Conservation (phyloP, 2,329 filamentous ascomycete genomes). For the Colletotrichum euphorbiae region DNA sequence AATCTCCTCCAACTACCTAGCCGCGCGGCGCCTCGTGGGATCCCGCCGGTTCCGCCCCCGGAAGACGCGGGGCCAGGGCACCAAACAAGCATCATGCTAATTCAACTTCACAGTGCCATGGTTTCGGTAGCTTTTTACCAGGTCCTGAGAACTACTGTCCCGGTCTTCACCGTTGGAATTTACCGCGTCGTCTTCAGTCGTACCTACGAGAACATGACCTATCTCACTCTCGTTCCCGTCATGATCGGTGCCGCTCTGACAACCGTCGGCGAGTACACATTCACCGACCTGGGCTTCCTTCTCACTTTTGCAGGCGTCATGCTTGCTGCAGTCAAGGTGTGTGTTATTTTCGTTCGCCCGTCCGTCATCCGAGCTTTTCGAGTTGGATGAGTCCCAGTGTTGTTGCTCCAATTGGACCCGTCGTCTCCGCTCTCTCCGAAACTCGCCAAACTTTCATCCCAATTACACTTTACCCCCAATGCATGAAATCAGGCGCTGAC, state of each 20-base stretch:
- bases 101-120: slow-evolving; percentile 53
- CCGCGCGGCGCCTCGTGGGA: slow-evolving; percentile 8
- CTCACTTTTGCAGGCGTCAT: slow-evolving; percentile 66
- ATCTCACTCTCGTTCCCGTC: slow-evolving; percentile 70
- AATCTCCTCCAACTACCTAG: neutral
- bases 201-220: slow-evolving; percentile 66
- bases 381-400: slow-evolving; percentile 18
- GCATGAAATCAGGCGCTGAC: slow-evolving; percentile 21
- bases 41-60: slow-evolving; percentile 11
- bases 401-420: slow-evolving; percentile 28
- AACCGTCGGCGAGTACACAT: slow-evolving; percentile 72
- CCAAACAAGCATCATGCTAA: slow-evolving; percentile 22
- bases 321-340: slow-evolving; percentile 67
- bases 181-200: slow-evolving; percentile 67
- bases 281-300: slow-evolving; percentile 67
- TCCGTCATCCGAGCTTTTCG: slow-evolving; percentile 24
- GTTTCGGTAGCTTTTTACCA: slow-evolving; percentile 76
- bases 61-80: slow-evolving; percentile 9
- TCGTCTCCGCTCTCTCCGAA: slow-evolving; percentile 19
- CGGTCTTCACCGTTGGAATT: slow-evolving; percentile 71
- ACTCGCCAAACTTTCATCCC: slow-evolving; percentile 26
- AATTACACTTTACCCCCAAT: slow-evolving; percentile 6
- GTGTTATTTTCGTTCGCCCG: slow-evolving; percentile 34
- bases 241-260: slow-evolving; percentile 69
- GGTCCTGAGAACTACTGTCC: slow-evolving; percentile 71